A percentile compares a stretch with the other conserved stretches of the same genome.
These are phyloP conservation scores for Fusarium decemcellulare DNA, from an alignment of 2,329 filamentous ascomycete genomes.

Conservation along the genomic window DNA sequence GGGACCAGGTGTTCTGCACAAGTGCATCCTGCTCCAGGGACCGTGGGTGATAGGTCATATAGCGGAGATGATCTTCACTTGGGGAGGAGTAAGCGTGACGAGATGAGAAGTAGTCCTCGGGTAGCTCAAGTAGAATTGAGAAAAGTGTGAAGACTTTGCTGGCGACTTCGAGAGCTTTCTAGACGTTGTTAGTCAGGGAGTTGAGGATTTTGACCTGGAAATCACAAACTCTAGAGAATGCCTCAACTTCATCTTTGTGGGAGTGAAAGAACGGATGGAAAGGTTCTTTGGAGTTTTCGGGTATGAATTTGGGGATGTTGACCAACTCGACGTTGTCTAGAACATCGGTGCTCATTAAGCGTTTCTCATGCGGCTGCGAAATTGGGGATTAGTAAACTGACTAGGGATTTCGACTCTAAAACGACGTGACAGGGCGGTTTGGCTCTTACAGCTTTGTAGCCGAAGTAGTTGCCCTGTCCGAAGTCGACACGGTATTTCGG, in stretches of 20 bases:
- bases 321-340: conserved; percentile 57
- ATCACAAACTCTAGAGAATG: too few relatives aligned
- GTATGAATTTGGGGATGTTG: conserved; percentile 59
- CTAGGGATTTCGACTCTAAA: too few relatives aligned
- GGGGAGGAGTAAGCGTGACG: conserved; percentile 68
- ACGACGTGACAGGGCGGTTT: too few relatives aligned
- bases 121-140: conserved; percentile 68
- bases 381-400: too few relatives aligned
- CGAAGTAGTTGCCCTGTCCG: conserved; percentile 6
- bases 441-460: neutral
- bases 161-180: conserved; percentile 50
- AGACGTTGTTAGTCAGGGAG: conserved; percentile 39
- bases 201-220: too few relatives aligned
- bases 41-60: conserved; percentile 59
- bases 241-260: too few relatives aligned
- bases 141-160: conserved; percentile 53
- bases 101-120: conserved; percentile 67
- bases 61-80: conserved; percentile 70
- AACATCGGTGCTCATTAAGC: conserved; percentile 41
- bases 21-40: conserved; percentile 62
- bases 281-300: conserved; percentile 48
- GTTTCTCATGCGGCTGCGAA: conserved; percentile 4
- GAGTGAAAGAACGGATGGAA: conserved; percentile 50
- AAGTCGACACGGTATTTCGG: conserved; percentile 56
- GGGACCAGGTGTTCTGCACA: conserved; percentile 53